These are phyloP conservation scores for Penicillium capsulatum DNA, from an alignment of 2,329 filamentous ascomycete species.

Conservation along the genomic window DNA sequence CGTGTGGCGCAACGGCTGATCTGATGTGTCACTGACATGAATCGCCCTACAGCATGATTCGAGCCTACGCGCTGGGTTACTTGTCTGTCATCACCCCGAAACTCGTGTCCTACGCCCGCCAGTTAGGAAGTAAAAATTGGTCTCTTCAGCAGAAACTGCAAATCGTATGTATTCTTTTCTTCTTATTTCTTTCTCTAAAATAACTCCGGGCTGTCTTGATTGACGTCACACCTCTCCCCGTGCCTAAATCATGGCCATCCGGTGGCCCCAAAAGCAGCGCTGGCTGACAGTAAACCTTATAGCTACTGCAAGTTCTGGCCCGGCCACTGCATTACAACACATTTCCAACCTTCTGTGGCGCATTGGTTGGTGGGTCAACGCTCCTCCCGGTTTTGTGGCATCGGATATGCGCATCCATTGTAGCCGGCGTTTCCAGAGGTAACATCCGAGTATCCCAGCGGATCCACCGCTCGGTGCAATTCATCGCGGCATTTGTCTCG, in stretches of 20 bases:
- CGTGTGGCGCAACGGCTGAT: neutral
- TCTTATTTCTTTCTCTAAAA: too few species aligned
- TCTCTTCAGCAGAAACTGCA: slow-evolving; percentile 31
- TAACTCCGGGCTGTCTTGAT: too few species aligned
- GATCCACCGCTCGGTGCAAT: slow-evolving; percentile 32
- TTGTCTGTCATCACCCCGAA: slow-evolving; percentile 46
- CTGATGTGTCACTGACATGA: slow-evolving; percentile 3
- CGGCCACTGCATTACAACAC: slow-evolving; percentile 43
- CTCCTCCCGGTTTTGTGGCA: slow-evolving; percentile 37
- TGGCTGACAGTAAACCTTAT: slow-evolving; percentile 18
- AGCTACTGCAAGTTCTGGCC: slow-evolving; percentile 40
- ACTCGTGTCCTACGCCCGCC: slow-evolving; percentile 39
- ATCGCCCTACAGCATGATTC: slow-evolving; percentile 35
- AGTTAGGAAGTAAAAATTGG: slow-evolving; percentile 31
- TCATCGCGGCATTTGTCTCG: slow-evolving; percentile 46
- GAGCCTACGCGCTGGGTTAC: slow-evolving; percentile 49
- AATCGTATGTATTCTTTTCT: slow-evolving; percentile 41
- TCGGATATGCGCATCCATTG: slow-evolving; percentile 24
- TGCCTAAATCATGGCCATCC: neutral
- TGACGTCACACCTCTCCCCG: slow-evolving; percentile 7
- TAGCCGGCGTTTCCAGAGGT: slow-evolving; percentile 16
- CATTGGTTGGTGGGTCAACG: slow-evolving; percentile 51
- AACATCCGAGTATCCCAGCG: slow-evolving; percentile 15
- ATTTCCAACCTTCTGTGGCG: slow-evolving; percentile 52
- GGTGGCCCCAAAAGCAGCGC: slow-evolving; percentile 2